Evolutionary conservation across 371 early-diverging fungal species (phyloP), one percentile per base, ranked within the genome.

Genomic region (Batkoa obscura): DNA sequence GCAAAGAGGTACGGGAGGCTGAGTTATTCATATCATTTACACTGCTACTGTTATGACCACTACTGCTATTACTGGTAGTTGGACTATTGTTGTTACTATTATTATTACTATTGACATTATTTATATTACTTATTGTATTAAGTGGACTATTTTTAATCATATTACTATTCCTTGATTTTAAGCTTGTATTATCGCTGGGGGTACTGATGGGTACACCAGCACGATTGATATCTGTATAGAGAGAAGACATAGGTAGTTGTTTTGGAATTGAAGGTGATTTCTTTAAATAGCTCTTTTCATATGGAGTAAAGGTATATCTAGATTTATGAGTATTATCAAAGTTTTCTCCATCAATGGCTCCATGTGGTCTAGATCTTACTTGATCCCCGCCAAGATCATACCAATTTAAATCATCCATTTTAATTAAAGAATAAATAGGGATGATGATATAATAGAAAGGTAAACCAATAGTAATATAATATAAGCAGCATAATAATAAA

Each of bases 351-450:
- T 53, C 53, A 17, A 53, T 34, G 34, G 53, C 53, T 2, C 53
- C 53, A 39, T 53, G 53, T 12, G 34, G 38, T 23, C 53, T 36
- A 15, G 53, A 17, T 37, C 53, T 15, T 2, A 38, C 38, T 30
- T 53, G 53, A 23, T 53, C 53, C 6, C 53, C 53, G 9, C 53
- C 53, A 5, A 53, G 17, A 30, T 53, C 53, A n/a, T 32, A 53
- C 53, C 53, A 53, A 4, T 8, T 10, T 12, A 53, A 53, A 23
- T 53, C 38, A 30, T 53, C 53, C 53, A 53, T 53, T 12, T 36
- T 33, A 5, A 53, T 13, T 4, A 53, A 53, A 39, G 38, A 6
- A 39, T 39, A 53, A n/a, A 53, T 2, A 30, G 53, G 53, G 32
- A 53, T 15, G 53, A 37, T 12, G 35, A 53, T 39, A 39, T 53